Base-by-base conservation (phyloP, 495 filamentous ascomycete genomes). In the Neurospora terricola region DNA sequence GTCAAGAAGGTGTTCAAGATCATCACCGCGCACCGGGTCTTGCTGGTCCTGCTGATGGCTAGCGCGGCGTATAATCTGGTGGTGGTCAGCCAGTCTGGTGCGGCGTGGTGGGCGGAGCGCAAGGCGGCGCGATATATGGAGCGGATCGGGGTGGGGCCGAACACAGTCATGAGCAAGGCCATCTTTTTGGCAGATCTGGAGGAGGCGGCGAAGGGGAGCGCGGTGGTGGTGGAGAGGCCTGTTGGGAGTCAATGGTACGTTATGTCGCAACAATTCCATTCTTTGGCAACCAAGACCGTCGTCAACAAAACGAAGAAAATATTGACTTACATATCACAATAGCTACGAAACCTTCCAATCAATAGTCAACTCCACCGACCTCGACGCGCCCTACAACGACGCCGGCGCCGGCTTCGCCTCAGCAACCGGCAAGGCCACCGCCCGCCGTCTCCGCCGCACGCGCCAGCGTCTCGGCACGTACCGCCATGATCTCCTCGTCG, bases 401-500 rank as follows among this genome's bases (percentile, higher is more conserved):
- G 83, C 84, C 23, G 82, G 81, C 2, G 74, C 81, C n/a, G 73
- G 78, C 5, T 82, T 87, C 21, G 76, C 78, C 8, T 84, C 83
- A 66, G 76, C 82, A 6, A 80, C 89, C 36, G 88, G 88, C 72
- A 87, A 86, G 72, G 86, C 87, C 21, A 88, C 90, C 34, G 88
- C 88, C 7, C 87, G 85, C 10, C 89, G 93, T 3, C 85, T 97
- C 38, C 87, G 91, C 38, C 88, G 90, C 70, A 94, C 93, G 16
- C 87, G 94, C 7, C 91, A 96, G 81, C 87, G 90, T 40, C 88
- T 99, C 3, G 96, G 91, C 11, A 81, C 87, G 14, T 95, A 97
- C 80, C 88, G 96, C n/a, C 93, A 99, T 78, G 93, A 98, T 77
- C 85, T 98, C 27, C 84, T 98, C 2, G 94, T 99, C 6, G 94